Base-by-base conservation (phyloP, 805 yeast species). In the Myxozyma melibiosi region DNA sequence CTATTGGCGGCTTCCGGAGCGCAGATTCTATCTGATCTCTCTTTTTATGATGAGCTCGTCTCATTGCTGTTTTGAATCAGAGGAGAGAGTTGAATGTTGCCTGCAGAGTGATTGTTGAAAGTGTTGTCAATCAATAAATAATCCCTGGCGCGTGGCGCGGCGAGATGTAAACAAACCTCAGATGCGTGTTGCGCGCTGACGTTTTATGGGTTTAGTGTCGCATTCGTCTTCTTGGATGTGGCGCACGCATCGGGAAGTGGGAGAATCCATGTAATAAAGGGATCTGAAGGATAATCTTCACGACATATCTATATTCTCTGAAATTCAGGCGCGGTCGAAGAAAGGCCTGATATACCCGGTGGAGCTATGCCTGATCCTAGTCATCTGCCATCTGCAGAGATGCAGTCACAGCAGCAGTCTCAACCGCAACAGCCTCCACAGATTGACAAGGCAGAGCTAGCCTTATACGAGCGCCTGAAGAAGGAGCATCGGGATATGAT, bases 401-500 rank as follows among this genome's bases (percentile, higher is more conserved):
- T 34, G 44, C 44, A 7, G 13, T 7, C 31, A 16, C 40, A n/a
- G 3, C 49, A 16, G 37, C 25, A 18, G 43, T 33, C 33, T 3
- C 40, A 22, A 13, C 25, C 39, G 35, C 50, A 47, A 24, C 34
- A 16, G 30, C 37, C 49, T 33, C 50, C 39, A 20, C 54, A 48
- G 25, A 45, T 58, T 27, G 59, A 51, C 50, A 51, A 53, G 25
- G 51, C 56, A 7, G 63, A 62, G 27, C 47, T 65, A 53, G 70
- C 64, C 35, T 84, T 84, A 61, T 91, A 91, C 72, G 86, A 83
- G 52, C 77, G 78, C 65, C 74, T 88, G 65, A 84, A 85, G 68
- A 79, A 81, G 66, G 82, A 84, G 66, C 81, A 91, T 14, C 83
- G 84, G 43, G 82, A 81, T 51, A 80, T 84, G 52, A 76, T 91